Conservation (phyloP, 805 yeast genomes). For the Blastobotrys parvus region DNA sequence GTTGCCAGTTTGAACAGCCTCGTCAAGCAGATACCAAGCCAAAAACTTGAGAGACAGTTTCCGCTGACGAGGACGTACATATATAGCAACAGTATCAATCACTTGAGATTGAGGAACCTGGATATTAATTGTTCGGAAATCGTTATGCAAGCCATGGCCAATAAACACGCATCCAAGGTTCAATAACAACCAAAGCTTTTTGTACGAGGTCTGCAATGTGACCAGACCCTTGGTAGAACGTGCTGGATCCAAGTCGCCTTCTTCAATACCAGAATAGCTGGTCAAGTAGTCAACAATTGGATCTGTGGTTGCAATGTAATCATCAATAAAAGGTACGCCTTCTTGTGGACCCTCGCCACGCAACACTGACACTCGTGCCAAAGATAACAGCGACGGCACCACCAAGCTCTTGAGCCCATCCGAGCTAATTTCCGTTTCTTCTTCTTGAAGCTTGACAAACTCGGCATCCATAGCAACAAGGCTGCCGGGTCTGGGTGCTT, state of each 20-base stretch:
- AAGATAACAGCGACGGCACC: conserved; percentile 63
- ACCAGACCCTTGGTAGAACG: conserved; percentile 63
- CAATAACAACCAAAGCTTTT: conserved; percentile 82
- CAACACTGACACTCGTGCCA: conserved; percentile 85
- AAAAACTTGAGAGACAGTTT: conserved; percentile 77
- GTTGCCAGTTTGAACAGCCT: conserved; percentile 80
- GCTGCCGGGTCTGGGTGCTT: conserved; percentile 68
- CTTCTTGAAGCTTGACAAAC: conserved; percentile 76
- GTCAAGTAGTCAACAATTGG: conserved; percentile 78
- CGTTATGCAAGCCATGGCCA: conserved; percentile 89
- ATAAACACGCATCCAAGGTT: conserved; percentile 87
- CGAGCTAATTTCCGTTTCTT: conserved; percentile 66
- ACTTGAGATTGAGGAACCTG: conserved; percentile 82
- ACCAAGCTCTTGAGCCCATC: conserved; percentile 63
- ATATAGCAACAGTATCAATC: conserved; percentile 79
- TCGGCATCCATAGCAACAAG: conserved; percentile 94
- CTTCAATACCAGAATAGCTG: conserved; percentile 85
- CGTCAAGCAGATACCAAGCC: conserved; percentile 67
- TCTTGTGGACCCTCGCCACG: conserved; percentile 52
- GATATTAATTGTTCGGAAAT: conserved; percentile 86
- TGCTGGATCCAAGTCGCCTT: conserved; percentile 75
- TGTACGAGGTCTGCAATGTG: conserved; percentile 70
- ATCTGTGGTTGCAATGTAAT: conserved; percentile 67
- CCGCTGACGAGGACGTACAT: conserved; percentile 64
- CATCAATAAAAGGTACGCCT: conserved; percentile 85